phyloP scores from a whole-genome alignment of 2,329 filamentous ascomycete genomes.

The Orbilia quercus region DNA sequence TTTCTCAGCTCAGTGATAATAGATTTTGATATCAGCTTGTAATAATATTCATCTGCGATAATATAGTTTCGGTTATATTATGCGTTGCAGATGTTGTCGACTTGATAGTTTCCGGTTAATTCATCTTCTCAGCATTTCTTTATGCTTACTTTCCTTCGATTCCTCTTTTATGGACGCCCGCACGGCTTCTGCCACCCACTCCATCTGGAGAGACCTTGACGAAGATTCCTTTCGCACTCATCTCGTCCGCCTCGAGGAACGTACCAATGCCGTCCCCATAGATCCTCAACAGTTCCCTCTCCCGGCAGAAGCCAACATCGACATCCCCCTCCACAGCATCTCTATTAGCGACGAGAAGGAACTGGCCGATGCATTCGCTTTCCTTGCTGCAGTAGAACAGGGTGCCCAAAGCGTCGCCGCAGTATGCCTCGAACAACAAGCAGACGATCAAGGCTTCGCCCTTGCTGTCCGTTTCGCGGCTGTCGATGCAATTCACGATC shows the following conservation, averaged over 20 bases:
- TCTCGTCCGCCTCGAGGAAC: conserved; percentile 29
- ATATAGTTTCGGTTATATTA: too few species aligned
- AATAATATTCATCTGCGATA: too few species aligned
- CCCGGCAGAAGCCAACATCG: conserved; percentile 8
- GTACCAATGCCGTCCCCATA: conserved; percentile 49
- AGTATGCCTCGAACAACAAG: conserved; percentile 60
- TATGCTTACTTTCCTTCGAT: conserved; percentile 56
- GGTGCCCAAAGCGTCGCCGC: conserved; percentile 60
- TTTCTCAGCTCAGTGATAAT: too few species aligned
- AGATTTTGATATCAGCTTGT: too few species aligned
- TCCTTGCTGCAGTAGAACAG: conserved; percentile 60
- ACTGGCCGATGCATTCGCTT: conserved; percentile 61
- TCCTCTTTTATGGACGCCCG: conserved; percentile 55
- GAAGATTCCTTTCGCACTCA: conserved; percentile 36
- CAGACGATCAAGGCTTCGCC: conserved; percentile 6
- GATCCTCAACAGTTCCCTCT: conserved; percentile 50
- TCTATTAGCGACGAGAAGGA: conserved; percentile 59
- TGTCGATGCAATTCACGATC: conserved; percentile 36
- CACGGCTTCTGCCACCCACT: conserved; percentile 12
- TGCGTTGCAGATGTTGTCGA: too few species aligned
- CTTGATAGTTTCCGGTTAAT: too few species aligned
- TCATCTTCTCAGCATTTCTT: too few species aligned
- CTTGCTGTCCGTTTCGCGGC: conserved; percentile 58
- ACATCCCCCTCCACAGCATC: conserved; percentile 26
- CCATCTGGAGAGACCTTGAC: conserved; percentile 32